phyloP scores from a whole-genome alignment of 257 asterid species.

The Rehmannia glutinosa region DNA sequence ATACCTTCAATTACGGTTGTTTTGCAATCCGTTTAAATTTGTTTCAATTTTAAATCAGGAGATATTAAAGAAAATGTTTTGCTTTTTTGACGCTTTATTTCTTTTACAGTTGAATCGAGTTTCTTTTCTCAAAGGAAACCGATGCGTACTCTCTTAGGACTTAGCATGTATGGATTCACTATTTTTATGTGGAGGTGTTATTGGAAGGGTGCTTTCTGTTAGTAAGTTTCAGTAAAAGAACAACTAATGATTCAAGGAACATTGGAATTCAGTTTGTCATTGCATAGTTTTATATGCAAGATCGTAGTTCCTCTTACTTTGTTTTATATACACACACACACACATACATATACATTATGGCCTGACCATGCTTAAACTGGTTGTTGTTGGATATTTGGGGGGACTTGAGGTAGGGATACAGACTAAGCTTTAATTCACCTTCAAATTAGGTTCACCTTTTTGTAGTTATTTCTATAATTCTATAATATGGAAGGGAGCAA shows the following conservation, averaged over 20 bases:
- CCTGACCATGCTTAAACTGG: not conserved
- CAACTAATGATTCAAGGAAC: too few species aligned
- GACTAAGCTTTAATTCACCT: not conserved
- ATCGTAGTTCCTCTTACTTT: not conserved
- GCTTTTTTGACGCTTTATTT: not conserved
- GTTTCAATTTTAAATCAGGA: not conserved
- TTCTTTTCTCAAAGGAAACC: too few species aligned
- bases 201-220: not conserved
- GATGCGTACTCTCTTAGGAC: too few species aligned
- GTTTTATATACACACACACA: too few species aligned
- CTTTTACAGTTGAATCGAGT: not conserved
- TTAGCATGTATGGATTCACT: not conserved
- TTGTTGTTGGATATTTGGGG: not conserved
- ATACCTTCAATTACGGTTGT: constrained; percentile 5
- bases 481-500: not conserved
- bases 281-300: not conserved
- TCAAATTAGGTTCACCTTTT: not conserved
- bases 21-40: not conserved
- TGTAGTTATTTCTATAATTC: not conserved
- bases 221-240: too few species aligned
- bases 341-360: too few species aligned
- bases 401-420: not conserved
- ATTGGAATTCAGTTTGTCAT: not conserved
- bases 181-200: not conserved
- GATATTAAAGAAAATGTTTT: not conserved